A percentile compares a stretch with the other conserved stretches of the same genome.
Conservation (phyloP, 2,329 filamentous ascomycete genomes). For the Paecilomyces dactylethromorphus region DNA sequence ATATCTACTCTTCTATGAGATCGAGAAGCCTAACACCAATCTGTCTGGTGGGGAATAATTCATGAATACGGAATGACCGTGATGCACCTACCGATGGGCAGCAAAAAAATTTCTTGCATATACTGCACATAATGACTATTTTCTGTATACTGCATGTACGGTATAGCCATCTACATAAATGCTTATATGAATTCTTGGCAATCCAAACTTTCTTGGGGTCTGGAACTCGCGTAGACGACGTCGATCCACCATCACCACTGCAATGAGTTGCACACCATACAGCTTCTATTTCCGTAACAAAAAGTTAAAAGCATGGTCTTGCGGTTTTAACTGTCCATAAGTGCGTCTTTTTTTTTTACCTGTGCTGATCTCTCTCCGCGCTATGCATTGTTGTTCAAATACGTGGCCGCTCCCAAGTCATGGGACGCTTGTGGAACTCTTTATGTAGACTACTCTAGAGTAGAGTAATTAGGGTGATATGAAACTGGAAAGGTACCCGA, state of each 20-base stretch:
- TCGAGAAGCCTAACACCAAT: slow-evolving; percentile 48
- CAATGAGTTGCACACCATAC: background rate
- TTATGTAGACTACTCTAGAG: background rate
- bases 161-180: background rate
- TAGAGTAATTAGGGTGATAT: background rate
- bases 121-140: background rate
- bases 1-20: slow-evolving; percentile 92
- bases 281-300: background rate
- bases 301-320: background rate
- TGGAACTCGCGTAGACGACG: background rate
- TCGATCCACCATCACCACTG: background rate
- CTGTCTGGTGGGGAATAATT: no score
- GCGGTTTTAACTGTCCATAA: no score
- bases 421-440: background rate
- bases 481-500: background rate
- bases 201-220: background rate
- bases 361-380: background rate
- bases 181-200: background rate
- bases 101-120: background rate
- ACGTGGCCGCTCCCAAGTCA: background rate
- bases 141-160: background rate
- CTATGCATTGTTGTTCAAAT: background rate
- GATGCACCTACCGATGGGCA: background rate
- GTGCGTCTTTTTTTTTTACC: no score
- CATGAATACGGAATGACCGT: no score